These are phyloP conservation scores for Mycena sp. DNA, from an alignment of 1,284 basidiomycete species.

Conservation along the genomic window DNA sequence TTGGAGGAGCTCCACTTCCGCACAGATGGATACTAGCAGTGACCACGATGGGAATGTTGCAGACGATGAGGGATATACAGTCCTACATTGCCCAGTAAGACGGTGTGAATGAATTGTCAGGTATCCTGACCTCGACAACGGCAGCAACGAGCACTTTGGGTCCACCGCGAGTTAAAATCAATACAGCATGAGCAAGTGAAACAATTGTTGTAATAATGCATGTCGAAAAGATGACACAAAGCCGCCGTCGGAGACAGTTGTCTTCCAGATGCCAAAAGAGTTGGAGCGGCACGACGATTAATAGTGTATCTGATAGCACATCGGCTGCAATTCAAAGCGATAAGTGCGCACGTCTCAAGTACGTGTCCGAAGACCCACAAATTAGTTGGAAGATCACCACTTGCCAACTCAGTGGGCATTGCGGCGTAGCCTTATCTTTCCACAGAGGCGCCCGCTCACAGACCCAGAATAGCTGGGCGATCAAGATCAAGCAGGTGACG, in stretches of 20 bases:
- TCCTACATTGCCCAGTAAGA: conserved; percentile 35
- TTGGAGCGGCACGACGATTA: conserved; percentile 47
- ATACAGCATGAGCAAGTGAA: conserved; percentile 51
- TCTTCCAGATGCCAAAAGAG: conserved; percentile 47
- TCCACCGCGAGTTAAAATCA: conserved; percentile 45
- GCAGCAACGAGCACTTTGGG: conserved; percentile 48
- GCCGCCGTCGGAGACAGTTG: conserved; percentile 43
- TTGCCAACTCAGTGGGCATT: conserved; percentile 27
- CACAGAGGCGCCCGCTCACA: conserved; percentile 32
- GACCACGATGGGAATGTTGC: conserved; percentile 51
- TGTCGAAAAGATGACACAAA: conserved; percentile 52
- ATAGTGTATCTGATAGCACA: conserved; percentile 46
- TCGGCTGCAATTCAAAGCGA: too few relatives aligned
- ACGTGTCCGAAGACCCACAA: too few relatives aligned
- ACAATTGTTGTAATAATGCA: conserved; percentile 50
- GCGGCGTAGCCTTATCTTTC: conserved; percentile 18
- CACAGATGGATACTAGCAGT: conserved; percentile 41
- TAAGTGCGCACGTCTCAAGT: too few relatives aligned
- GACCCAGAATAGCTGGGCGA: conserved; percentile 38
- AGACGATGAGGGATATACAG: conserved; percentile 50
- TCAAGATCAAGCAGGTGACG: conserved; percentile 34
- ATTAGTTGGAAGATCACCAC: conserved; percentile 35
- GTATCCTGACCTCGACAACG: conserved; percentile 46
- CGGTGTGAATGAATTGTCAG: background rate
- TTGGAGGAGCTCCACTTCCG: background rate